A percentile compares a stretch with the other conserved stretches of the same genome.
These are phyloP conservation scores for Phytopythium chamaehyphon DNA, from an alignment of 352 stramenopile species.

Conservation along the genomic window DNA sequence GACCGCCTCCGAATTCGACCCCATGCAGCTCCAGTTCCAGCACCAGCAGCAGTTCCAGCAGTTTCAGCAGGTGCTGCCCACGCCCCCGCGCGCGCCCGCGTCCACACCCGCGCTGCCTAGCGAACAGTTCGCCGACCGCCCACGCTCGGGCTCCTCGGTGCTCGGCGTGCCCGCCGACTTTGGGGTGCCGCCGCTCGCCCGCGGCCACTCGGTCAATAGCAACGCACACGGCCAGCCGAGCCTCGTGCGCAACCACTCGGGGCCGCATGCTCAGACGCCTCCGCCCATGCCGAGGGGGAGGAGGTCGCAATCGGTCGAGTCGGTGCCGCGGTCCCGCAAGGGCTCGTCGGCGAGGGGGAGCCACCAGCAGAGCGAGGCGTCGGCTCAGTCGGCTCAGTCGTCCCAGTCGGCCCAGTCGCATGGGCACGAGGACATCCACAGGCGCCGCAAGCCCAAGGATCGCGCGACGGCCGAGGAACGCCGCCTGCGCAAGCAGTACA, in stretches of 20 bases:
- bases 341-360: background rate
- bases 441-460: conserved; percentile 14
- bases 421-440: conserved; percentile 17
- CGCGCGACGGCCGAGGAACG: conserved; percentile 29
- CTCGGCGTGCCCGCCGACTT: conserved; percentile 6
- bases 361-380: background rate
- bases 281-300: background rate
- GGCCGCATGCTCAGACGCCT: background rate
- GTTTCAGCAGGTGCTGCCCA: conserved; percentile 2
- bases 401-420: conserved; percentile 7
- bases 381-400: background rate
- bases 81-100: background rate
- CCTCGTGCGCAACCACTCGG: background rate
- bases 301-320: conserved; percentile 1
- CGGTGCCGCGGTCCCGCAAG: background rate
- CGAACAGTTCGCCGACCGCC: conserved; percentile 2
- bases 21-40: background rate
- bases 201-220: background rate
- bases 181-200: conserved; percentile 1
- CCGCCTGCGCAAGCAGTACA: conserved; percentile 66
- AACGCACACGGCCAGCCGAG: too few relatives aligned
- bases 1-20: background rate
- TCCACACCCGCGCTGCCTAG: conserved; percentile 1
- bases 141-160: background rate
- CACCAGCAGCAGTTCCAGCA: conserved; percentile 3